Conservation (phyloP, 345 rosid species). For the Carallia brachiata region DNA sequence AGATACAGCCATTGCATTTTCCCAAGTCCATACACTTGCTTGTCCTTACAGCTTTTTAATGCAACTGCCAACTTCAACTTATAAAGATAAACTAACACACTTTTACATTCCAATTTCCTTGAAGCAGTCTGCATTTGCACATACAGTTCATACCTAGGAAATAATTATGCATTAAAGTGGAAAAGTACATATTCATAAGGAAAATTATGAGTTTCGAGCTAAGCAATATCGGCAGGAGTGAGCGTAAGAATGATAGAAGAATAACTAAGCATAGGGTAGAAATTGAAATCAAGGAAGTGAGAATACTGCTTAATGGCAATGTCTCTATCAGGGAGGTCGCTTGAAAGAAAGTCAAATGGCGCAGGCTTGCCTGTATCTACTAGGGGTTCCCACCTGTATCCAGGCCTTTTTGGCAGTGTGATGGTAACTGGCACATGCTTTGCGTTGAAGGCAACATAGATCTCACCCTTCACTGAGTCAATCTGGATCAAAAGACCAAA, state of each 20-base stretch:
- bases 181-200: too few relatives aligned
- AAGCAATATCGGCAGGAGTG: slow-evolving; percentile 36
- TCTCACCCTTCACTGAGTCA: slow-evolving; percentile 72
- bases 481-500: slow-evolving; percentile 39
- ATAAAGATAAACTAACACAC: too few relatives aligned
- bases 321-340: slow-evolving; percentile 56
- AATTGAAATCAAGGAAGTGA: slow-evolving; percentile 74
- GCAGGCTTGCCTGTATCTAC: slow-evolving; percentile 82
- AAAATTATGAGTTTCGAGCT: too few relatives aligned
- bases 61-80: too few relatives aligned
- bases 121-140: too few relatives aligned
- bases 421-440: slow-evolving; percentile 62
- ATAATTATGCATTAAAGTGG: too few relatives aligned
- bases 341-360: slow-evolving; percentile 75
- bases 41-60: too few relatives aligned
- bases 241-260: slow-evolving; percentile 72
- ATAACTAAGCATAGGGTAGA: slow-evolving; percentile 88
- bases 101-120: too few relatives aligned
- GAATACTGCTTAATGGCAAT: slow-evolving; percentile 58
- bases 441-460: slow-evolving; percentile 79
- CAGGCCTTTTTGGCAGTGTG: slow-evolving; percentile 73
- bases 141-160: too few relatives aligned
- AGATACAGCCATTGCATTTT: too few relatives aligned
- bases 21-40: too few relatives aligned
- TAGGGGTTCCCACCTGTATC: slow-evolving; percentile 81